These are phyloP conservation scores for Pugionium dolabratum DNA, from an alignment of 345 rosid species.

Conservation along the genomic window DNA sequence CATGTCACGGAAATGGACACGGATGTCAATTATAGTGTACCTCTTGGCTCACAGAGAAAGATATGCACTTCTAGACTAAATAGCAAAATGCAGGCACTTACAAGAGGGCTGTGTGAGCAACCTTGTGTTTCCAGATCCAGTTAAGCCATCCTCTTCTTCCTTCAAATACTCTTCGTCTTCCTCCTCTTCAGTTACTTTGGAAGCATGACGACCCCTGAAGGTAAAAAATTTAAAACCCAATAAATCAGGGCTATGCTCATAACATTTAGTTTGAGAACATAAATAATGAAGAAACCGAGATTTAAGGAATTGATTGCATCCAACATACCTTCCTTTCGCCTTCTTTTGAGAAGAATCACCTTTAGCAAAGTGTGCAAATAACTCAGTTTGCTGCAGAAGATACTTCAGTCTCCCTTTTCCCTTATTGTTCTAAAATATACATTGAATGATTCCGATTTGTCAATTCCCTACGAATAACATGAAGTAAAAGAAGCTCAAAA, in stretches of 20 bases:
- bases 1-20: conserved; percentile 1
- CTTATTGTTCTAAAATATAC: conserved; percentile 58
- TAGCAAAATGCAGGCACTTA: conserved; percentile 40
- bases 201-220: conserved; percentile 94
- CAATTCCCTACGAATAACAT: neutral
- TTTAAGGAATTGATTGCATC: conserved; percentile 1
- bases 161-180: conserved; percentile 97
- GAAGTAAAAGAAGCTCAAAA: conserved; percentile 16
- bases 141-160: conserved; percentile 89
- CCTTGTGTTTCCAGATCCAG: conserved; percentile 81
- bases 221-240: conserved; percentile 3
- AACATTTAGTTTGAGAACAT: neutral
- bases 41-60: conserved; percentile 1
- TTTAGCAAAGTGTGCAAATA: conserved; percentile 97
- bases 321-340: conserved; percentile 76
- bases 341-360: conserved; percentile 71
- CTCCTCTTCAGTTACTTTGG: conserved; percentile 96
- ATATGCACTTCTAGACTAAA: conserved; percentile 8
- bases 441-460: neutral
- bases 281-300: neutral
- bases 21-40: conserved; percentile 8
- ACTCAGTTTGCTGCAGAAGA: conserved; percentile 93
- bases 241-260: conserved; percentile 2
- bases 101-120: conserved; percentile 94
- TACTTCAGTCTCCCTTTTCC: conserved; percentile 93